Conservation (phyloP, 257 asterid genomes). For the Henckelia pumila region DNA sequence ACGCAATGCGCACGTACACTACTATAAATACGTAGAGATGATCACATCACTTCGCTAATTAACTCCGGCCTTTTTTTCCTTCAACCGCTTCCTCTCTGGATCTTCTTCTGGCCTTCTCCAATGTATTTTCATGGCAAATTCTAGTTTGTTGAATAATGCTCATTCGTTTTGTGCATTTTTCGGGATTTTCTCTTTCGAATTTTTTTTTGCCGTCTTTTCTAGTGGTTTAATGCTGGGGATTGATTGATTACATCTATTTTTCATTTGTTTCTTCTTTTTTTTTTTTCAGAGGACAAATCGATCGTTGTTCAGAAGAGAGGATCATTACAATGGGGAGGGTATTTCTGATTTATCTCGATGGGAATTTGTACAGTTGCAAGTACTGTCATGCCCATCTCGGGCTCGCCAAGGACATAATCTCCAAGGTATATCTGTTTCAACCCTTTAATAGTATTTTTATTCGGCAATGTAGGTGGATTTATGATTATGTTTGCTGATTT, state of each 20-base stretch:
- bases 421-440: constrained; percentile 46
- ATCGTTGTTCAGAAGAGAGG: constrained; percentile 11
- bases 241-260: constrained; percentile 2
- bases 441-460: background rate
- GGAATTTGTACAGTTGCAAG: constrained; percentile 64
- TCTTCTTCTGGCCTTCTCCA: constrained; percentile 3
- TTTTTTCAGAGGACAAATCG: constrained; percentile 21
- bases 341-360: constrained; percentile 59
- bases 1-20: background rate
- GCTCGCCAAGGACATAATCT: constrained; percentile 48
- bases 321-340: constrained; percentile 60
- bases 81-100: constrained; percentile 20
- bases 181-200: background rate
- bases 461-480: background rate
- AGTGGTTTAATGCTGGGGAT: background rate
- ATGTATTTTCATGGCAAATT: background rate
- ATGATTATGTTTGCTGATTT: background rate
- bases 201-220: background rate
- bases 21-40: background rate
- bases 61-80: constrained; percentile 12
- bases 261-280: background rate
- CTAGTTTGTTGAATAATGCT: background rate
- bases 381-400: constrained; percentile 69
- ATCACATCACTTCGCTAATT: background rate
- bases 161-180: constrained; percentile 20